phyloP scores from a whole-genome alignment of 768 basidiomycete genomes.

The Suillus hirtellus region DNA sequence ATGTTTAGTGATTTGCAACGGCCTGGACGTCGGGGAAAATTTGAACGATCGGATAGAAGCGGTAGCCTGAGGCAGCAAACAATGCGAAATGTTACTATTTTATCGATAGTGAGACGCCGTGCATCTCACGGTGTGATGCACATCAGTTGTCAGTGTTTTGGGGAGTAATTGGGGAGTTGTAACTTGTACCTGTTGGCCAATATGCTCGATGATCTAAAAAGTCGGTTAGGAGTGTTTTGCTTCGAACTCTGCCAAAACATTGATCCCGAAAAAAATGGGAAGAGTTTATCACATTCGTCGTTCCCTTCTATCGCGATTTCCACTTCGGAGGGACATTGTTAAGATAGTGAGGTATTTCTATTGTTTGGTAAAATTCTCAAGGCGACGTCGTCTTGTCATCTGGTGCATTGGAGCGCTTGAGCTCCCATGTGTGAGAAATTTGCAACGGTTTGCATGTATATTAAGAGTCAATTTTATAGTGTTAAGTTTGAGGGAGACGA shows the following conservation, averaged over 20 bases:
- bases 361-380: background rate
- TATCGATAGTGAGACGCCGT: background rate
- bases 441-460: background rate
- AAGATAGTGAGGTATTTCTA: background rate
- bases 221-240: background rate
- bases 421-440: background rate
- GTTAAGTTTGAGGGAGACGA: conserved; percentile 7
- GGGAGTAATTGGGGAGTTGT: background rate
- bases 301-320: background rate
- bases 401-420: background rate
- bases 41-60: background rate
- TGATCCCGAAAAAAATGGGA: background rate
- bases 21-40: background rate
- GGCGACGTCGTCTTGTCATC: background rate
- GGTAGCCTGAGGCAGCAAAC: background rate
- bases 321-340: background rate
- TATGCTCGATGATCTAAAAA: background rate
- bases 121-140: background rate
- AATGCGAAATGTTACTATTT: background rate
- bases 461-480: background rate
- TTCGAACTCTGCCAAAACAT: background rate
- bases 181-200: background rate
- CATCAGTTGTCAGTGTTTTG: background rate
- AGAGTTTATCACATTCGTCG: background rate
- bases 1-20: background rate